phyloP scores from a whole-genome alignment of 371 early-diverging fungal genomes.

The Mortierella sp. region DNA sequence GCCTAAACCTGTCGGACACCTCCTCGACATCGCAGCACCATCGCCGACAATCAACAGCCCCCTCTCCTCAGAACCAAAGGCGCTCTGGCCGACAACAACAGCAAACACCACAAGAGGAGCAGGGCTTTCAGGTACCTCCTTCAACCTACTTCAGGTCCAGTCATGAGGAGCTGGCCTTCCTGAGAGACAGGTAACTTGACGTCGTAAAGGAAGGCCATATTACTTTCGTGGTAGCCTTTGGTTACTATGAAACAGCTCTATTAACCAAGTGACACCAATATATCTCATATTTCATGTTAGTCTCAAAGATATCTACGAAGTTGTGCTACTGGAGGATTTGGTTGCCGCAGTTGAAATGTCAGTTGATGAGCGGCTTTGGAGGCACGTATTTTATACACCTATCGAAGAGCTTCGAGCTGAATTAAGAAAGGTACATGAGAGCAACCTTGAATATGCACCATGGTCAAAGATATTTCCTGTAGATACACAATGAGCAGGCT shows the following conservation, averaged over 20 bases:
- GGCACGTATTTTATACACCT: conserved; percentile 53
- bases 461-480: not conserved
- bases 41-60: conserved; percentile 27
- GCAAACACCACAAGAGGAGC: conserved; percentile 27
- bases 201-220: not conserved
- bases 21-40: conserved; percentile 10
- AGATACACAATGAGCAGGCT: not conserved
- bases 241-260: not conserved
- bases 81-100: conserved; percentile 34
- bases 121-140: conserved; percentile 30
- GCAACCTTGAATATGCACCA: not conserved
- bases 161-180: conserved; percentile 42
- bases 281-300: conserved; percentile 16
- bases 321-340: conserved; percentile 39
- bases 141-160: conserved; percentile 39
- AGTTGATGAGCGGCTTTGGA: conserved; percentile 52
- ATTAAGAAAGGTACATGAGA: conserved; percentile 39
- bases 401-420: conserved; percentile 53
- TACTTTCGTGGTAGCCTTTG: not conserved
- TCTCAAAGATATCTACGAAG: conserved; percentile 47
- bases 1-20: conserved; percentile 26
- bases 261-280: not conserved
- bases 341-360: conserved; percentile 55
- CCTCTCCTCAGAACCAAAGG: conserved; percentile 21
- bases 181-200: conserved; percentile 41